phyloP scores from a whole-genome alignment of 2,329 filamentous ascomycete species.

The Stagonosporopsis vannaccii region DNA sequence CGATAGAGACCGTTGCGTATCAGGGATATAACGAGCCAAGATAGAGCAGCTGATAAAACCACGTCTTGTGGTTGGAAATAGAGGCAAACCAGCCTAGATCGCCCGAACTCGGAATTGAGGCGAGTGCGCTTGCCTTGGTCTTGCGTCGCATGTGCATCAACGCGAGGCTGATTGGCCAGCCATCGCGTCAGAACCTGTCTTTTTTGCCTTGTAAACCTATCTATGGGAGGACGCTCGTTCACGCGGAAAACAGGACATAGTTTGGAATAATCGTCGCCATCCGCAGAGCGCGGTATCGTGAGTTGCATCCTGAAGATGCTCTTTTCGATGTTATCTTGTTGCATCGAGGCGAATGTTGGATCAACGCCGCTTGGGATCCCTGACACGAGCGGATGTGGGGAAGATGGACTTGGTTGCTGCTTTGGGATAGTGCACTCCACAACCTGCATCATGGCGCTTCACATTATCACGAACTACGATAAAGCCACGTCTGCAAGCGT shows the following conservation, averaged over 20 bases:
- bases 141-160: conserved; percentile 29
- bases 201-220: conserved; percentile 21
- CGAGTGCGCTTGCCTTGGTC: conserved; percentile 11
- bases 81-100: conserved; percentile 27
- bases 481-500: conserved; percentile 30
- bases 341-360: conserved; percentile 16
- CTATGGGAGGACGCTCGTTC: conserved; percentile 37
- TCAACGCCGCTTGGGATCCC: conserved; percentile 19
- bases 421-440: conserved; percentile 23
- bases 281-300: conserved; percentile 11
- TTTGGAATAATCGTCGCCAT: conserved; percentile 20
- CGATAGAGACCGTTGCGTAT: conserved; percentile 38
- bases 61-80: conserved; percentile 28
- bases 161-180: conserved; percentile 30
- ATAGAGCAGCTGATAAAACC: conserved; percentile 42
- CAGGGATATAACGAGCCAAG: conserved; percentile 30
- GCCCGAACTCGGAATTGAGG: conserved; percentile 31
- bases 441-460: conserved; percentile 31
- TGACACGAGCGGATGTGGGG: conserved; percentile 19
- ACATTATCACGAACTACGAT: conserved; percentile 28
- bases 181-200: neutral
- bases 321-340: conserved; percentile 12
- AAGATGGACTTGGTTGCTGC: conserved; percentile 20
- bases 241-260: conserved; percentile 36
- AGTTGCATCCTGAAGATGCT: conserved; percentile 10